Percentiles rank a stretch among this genome's conserved stretches.
These are phyloP conservation scores for Candida golubevii DNA, from an alignment of 805 yeast species.

Conservation along the genomic window DNA sequence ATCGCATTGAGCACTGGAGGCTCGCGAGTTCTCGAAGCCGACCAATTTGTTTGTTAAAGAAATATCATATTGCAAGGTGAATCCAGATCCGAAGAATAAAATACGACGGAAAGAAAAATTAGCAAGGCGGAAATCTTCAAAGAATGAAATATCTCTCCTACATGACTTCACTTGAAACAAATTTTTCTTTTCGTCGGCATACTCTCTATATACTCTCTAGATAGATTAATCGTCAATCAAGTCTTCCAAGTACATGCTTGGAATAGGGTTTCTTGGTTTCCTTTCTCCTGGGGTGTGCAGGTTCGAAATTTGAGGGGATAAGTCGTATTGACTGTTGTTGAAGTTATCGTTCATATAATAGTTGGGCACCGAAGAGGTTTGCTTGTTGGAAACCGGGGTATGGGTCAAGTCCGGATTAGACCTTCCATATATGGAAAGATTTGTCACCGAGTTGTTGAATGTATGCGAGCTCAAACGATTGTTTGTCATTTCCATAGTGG, in stretches of 20 bases:
- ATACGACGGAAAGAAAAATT: too few species aligned
- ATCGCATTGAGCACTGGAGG: too few species aligned
- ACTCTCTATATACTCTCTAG: not conserved
- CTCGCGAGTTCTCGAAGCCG: too few species aligned
- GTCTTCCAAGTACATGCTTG: constrained; percentile 48
- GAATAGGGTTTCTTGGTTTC: constrained; percentile 34
- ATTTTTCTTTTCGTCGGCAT: too few species aligned
- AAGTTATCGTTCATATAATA: constrained; percentile 37
- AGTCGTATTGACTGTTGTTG: constrained; percentile 31
- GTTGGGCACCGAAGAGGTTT: constrained; percentile 31
- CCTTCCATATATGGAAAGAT: constrained; percentile 15
- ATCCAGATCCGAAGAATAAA: too few species aligned
- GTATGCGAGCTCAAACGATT: constrained; percentile 30
- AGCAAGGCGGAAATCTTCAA: too few species aligned
- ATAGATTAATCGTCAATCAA: constrained; percentile 35
- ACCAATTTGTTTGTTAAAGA: too few species aligned
- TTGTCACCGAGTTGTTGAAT: constrained; percentile 18
- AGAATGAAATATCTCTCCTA: too few species aligned
- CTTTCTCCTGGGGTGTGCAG: constrained; percentile 4
- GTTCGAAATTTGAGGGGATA: constrained; percentile 4
- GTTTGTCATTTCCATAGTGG: constrained; percentile 67
- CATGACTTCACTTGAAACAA: too few species aligned
- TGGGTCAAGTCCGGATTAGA: constrained; percentile 17
- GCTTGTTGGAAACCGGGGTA: constrained; percentile 23
- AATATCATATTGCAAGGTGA: too few species aligned